A percentile compares a stretch with the other conserved stretches of the same genome.
phyloP scores from a whole-genome alignment of 2,329 filamentous ascomycete genomes.

The Exophiala bonariae region DNA sequence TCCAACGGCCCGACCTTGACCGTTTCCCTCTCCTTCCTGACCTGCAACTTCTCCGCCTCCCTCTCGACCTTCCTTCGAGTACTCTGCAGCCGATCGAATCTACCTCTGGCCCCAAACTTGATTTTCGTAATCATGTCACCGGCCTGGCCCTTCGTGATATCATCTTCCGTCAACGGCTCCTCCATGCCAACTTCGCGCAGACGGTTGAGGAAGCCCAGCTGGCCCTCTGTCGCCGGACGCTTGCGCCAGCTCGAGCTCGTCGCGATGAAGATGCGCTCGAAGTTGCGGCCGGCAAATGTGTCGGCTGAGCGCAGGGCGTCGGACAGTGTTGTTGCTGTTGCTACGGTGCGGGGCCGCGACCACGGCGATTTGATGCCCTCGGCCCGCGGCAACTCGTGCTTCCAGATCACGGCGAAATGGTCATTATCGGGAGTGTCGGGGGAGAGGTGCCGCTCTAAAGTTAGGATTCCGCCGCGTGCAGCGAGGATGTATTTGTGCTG shows the following conservation, averaged over 20 bases:
- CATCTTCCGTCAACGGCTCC: conserved; percentile 47
- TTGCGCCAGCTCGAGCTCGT: conserved; percentile 70
- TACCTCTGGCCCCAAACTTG: conserved; percentile 73
- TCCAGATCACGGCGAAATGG: conserved; percentile 24
- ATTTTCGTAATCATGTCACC: conserved; percentile 91
- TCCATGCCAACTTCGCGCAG: conserved; percentile 39
- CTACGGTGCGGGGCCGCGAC: conserved; percentile 68
- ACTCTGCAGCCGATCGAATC: conserved; percentile 58
- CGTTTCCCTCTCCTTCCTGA: conserved; percentile 36
- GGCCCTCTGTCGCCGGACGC: conserved; percentile 58
- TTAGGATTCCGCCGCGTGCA: conserved; percentile 62
- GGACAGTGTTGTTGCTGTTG: conserved; percentile 64
- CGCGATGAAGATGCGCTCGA: conserved; percentile 66
- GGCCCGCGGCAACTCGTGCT: conserved; percentile 22
- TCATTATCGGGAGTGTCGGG: neutral
- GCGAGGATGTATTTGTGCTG: conserved; percentile 69
- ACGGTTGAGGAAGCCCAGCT: conserved; percentile 45
- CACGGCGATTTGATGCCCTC: conserved; percentile 53
- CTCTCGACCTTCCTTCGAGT: conserved; percentile 48
- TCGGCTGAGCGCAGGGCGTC: conserved; percentile 84
- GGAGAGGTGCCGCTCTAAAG: conserved; percentile 40
- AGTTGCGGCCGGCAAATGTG: conserved; percentile 69
- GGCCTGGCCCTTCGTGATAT: conserved; percentile 77
- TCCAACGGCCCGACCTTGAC: conserved; percentile 53
- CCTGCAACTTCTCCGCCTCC: conserved; percentile 35